phyloP scores from a whole-genome alignment of 805 yeast species.

The Blastobotrys terrestris region DNA sequence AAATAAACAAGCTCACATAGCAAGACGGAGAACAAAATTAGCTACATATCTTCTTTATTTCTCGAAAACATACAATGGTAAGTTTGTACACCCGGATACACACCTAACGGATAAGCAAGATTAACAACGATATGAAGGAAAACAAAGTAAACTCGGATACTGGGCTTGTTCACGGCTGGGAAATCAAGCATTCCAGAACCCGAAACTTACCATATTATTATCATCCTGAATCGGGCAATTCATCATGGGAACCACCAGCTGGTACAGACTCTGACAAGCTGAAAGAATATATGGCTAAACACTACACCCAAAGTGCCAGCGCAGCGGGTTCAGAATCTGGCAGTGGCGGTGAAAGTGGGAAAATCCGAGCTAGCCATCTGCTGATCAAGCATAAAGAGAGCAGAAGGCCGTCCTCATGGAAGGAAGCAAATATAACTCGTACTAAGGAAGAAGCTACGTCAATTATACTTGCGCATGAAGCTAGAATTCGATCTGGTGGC shows the following conservation, averaged over 20 bases:
- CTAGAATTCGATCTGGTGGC: constrained; percentile 57
- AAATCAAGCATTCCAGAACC: constrained; percentile 67
- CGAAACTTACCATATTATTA: constrained; percentile 80
- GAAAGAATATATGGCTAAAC: constrained; percentile 46
- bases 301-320: constrained; percentile 26
- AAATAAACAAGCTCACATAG: too few species aligned
- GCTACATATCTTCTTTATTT: too few species aligned
- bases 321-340: constrained; percentile 7
- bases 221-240: constrained; percentile 61
- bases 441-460: constrained; percentile 75
- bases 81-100: too few species aligned
- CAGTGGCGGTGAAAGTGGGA: constrained; percentile 30
- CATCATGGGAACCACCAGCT: constrained; percentile 87
- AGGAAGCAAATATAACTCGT: constrained; percentile 65
- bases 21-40: too few species aligned
- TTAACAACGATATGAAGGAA: too few species aligned
- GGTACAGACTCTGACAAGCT: constrained; percentile 65
- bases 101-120: too few species aligned
- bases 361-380: constrained; percentile 75
- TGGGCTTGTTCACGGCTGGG: constrained; percentile 87
- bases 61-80: neutral
- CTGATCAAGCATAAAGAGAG: constrained; percentile 77
- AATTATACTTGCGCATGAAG: constrained; percentile 51
- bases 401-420: constrained; percentile 91
- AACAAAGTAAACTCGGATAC: constrained; percentile 32